phyloP scores from a whole-genome alignment of 768 basidiomycete genomes.

The Lepiota brunneoincarnata region DNA sequence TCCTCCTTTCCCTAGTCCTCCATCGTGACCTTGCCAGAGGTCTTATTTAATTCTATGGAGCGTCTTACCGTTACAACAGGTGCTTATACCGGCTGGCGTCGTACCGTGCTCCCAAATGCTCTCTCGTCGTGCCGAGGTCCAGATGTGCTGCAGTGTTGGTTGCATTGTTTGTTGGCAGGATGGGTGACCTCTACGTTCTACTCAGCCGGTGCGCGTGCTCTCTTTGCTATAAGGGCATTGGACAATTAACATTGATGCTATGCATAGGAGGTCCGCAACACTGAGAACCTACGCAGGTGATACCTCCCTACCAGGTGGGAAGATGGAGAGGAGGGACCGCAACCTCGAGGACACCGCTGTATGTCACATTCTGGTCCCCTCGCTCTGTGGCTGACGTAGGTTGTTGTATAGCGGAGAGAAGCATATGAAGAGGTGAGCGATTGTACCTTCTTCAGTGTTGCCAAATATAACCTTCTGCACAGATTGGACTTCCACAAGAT shows the following conservation, averaged over 20 bases:
- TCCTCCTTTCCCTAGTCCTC: neutral
- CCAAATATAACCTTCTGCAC: slow-evolving; percentile 3
- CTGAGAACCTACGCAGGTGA: slow-evolving; percentile 82
- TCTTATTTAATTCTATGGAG: too few relatives aligned
- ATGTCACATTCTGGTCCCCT: slow-evolving; percentile 24
- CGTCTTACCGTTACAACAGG: slow-evolving; percentile 27
- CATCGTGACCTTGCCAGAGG: too few relatives aligned
- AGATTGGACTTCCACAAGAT: slow-evolving; percentile 86
- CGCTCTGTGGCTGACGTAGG: neutral
- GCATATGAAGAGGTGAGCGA: slow-evolving; percentile 80
- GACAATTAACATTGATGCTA: neutral
- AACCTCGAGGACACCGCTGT: slow-evolving; percentile 82
- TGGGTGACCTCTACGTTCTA: slow-evolving; percentile 82
- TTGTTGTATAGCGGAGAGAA: slow-evolving; percentile 62
- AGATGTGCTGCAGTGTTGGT: slow-evolving; percentile 76
- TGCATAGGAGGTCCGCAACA: slow-evolving; percentile 65
- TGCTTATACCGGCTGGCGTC: slow-evolving; percentile 54
- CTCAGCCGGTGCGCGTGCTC: slow-evolving; percentile 65
- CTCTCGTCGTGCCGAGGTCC: slow-evolving; percentile 49
- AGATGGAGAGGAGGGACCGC: slow-evolving; percentile 64
- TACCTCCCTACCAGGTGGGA: slow-evolving; percentile 86
- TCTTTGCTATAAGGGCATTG: neutral
- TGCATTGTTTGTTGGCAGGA: slow-evolving; percentile 80
- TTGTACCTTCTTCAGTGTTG: neutral
- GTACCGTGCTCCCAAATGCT: slow-evolving; percentile 41